Base-by-base conservation (phyloP, 495 filamentous ascomycete genomes). In the Corynascus novoguineensis region DNA sequence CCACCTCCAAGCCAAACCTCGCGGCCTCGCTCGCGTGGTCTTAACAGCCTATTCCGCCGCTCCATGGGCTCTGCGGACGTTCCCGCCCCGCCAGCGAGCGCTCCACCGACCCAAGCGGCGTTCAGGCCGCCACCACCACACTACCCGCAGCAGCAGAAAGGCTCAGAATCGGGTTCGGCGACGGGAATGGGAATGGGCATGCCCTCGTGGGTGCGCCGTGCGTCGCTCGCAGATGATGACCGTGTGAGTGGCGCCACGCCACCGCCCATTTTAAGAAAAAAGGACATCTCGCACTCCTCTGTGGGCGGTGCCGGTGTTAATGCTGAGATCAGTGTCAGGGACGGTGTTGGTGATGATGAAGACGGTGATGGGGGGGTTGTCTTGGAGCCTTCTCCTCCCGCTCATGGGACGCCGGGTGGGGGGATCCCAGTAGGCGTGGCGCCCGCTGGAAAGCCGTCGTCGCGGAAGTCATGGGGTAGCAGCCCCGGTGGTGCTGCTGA, bases 251-350 rank as follows among this genome's bases (percentile, higher is more conserved):
- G n/a, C 10, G 73, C 74, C 14, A 78, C 76, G 10, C 76, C 76
- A 25, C 75, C 76, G 4, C 76, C 76, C 0, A 78, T 78, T 45
- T 49, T 70, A 56, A 68, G 75, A 12, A 76, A 64, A 46, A 75
- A 68, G 27, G 63, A 52, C 6, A 56, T 41, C 3, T 2, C 37
- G 15, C 10, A 4, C n/a, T 41, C 37, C 4, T 12, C 50, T 7
- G 44, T 58, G 5, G 8, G 29, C 50, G 6, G 59, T 58, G 7
- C n/a, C n/a, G n/a, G n/a, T n/a, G n/a, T n/a, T n/a, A n/a, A n/a
- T n/a, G n/a, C n/a, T n/a, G n/a, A n/a, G n/a, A n/a, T n/a, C n/a
- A n/a, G n/a, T n/a, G n/a, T n/a, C n/a, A n/a, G 41, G 24, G 12
- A 3, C 2, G 54, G 50, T 10, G 52, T 48, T 8, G 56, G 64